Evolutionary conservation across 129 eudicot genomes (phyloP).

Genomic region (Escallonia rubra): DNA sequence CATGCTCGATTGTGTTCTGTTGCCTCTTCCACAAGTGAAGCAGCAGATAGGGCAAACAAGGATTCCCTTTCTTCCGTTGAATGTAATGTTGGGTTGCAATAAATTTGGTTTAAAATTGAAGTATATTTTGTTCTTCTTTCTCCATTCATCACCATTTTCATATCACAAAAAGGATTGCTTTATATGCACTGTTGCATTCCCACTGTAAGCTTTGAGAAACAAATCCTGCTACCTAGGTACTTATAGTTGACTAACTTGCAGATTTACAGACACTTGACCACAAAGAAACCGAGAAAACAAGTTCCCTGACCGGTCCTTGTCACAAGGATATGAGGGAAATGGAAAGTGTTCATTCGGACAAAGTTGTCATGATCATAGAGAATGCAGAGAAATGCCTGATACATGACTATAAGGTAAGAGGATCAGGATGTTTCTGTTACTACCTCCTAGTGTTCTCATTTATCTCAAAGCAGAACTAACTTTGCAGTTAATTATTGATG

Average conservation of each 20-base stretch:
- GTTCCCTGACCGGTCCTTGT: conserved; percentile 29
- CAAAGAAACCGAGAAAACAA: conserved; percentile 25
- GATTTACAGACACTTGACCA: conserved; percentile 34
- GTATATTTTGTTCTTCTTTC: too few relatives aligned
- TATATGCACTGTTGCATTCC: too few relatives aligned
- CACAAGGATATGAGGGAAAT: conserved; percentile 34
- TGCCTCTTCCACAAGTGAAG: conserved; percentile 40
- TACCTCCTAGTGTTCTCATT: background rate
- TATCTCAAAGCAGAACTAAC: background rate
- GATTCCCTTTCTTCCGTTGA: conserved; percentile 41
- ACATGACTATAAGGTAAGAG: conserved; percentile 43
- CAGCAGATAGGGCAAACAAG: conserved; percentile 27
- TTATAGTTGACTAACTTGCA: conserved; percentile 7
- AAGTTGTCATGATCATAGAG: conserved; percentile 43
- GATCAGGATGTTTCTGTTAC: conserved; percentile 5
- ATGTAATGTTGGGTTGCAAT: conserved; percentile 19
- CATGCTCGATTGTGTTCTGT: conserved; percentile 29
- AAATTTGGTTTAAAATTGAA: background rate
- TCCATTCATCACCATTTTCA: background rate
- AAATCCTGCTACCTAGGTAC: background rate
- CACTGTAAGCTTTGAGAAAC: too few relatives aligned
- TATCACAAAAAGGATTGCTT: too few relatives aligned
- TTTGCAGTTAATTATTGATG: background rate
- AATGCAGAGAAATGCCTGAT: conserved; percentile 53
- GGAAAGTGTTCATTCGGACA: conserved; percentile 36